Evolutionary conservation across 148 eudicot genomes (phyloP), one percentile per base, ranked within the genome.

Genomic region (Rhododendron williamsianum): DNA sequence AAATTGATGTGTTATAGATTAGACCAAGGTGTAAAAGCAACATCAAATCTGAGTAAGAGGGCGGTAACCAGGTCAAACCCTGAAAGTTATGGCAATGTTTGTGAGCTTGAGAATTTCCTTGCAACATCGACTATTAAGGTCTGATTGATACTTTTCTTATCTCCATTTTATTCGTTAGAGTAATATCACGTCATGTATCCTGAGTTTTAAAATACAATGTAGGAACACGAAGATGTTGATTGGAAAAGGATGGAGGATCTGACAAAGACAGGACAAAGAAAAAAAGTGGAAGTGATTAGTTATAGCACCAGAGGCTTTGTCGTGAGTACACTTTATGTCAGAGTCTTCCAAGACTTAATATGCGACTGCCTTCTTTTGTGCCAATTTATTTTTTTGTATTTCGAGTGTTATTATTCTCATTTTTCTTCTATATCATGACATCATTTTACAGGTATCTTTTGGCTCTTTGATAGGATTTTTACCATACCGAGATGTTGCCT

Each of bases 381-480:
- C 72, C 35, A 16, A 52, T 2, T 30, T 72, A 41, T 23, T 52
- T 86, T 15, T 36, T 80, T 54, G 49, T 45, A 79, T 78, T 85
- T 33, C 67, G 10, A 48, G 56, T 52, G 43, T 21, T 83, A 76
- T 33, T 25, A 13, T 27, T 65, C 85, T 52, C 9, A 16, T 27
- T 79, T 76, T 56, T 76, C 38, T 45, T 76, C 78, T 74, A 52
- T 69, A 52, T 58, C 21, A 27, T 69, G 52, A 7, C 60, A 45
- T 72, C 23, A 63, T 80, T 78, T 82, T 89, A 33, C 95, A 97
- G 99, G 99, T 89, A 82, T 93, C 98, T 76, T 95, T 91, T 88
- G 95, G 96, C 85, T 90, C 99, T 77, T 89, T 95, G 93, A 89
- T 92, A 85, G 99, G 99, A 88, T 94, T 95, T 92, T 88, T 97